phyloP scores from a whole-genome alignment of 2,329 filamentous ascomycete species.

The Penicillium palitans region DNA sequence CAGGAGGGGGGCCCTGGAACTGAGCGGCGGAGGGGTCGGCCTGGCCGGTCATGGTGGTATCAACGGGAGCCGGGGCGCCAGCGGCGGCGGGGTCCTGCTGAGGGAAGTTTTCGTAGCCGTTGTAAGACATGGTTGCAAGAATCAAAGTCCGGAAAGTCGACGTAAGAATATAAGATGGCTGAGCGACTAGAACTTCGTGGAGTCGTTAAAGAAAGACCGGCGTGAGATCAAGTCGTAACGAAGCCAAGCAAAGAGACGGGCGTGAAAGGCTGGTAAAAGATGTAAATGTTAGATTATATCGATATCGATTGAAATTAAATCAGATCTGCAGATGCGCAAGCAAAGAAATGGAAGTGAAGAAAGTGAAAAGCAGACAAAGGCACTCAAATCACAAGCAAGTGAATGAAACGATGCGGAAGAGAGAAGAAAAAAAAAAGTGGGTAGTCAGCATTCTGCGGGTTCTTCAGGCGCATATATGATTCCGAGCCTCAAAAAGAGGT shows the following conservation, averaged over 20 bases:
- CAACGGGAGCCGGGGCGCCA: slow-evolving; percentile 51
- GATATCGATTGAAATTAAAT: neutral
- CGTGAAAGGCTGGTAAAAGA: slow-evolving; percentile 28
- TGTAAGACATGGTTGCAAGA: slow-evolving; percentile 61
- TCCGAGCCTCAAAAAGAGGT: slow-evolving; percentile 11
- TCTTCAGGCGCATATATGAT: slow-evolving; percentile 4
- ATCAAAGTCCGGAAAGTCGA: slow-evolving; percentile 27
- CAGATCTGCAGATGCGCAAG: slow-evolving; percentile 14
- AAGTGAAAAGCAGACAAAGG: neutral
- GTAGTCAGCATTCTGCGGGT: neutral
- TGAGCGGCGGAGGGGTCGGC: slow-evolving; percentile 56
- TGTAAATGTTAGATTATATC: slow-evolving; percentile 14
- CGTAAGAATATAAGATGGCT: slow-evolving; percentile 35
- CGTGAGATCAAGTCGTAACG: slow-evolving; percentile 37
- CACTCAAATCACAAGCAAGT: neutral
- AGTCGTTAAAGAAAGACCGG: slow-evolving; percentile 44
- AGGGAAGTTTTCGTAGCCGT: slow-evolving; percentile 64
- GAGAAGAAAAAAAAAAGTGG: slow-evolving; percentile 2
- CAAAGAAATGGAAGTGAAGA: slow-evolving; percentile 19
- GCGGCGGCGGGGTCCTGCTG: slow-evolving; percentile 56
- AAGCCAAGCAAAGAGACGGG: slow-evolving; percentile 25
- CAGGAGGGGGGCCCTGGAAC: slow-evolving; percentile 51
- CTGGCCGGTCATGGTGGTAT: slow-evolving; percentile 57
- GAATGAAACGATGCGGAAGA: neutral
- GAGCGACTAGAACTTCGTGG: slow-evolving; percentile 41